Evolutionary conservation across 23 red algal species (phyloP).

Genomic region (Chondrus crispus): DNA sequence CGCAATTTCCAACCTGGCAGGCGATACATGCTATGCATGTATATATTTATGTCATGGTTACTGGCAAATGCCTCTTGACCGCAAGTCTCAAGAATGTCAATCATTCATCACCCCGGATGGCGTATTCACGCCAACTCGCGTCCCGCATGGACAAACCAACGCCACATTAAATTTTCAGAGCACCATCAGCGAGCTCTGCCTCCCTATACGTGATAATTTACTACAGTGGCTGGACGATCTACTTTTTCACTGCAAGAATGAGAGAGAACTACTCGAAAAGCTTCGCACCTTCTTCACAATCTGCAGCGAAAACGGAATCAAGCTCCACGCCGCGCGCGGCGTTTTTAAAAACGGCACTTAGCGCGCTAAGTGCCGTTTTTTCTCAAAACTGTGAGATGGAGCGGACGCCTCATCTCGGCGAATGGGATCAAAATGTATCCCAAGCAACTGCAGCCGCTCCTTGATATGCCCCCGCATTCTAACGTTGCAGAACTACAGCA

Average conservation of each 20-base stretch:
- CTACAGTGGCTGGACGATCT: background rate
- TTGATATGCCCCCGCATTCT: background rate
- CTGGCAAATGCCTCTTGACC: constrained; percentile 2
- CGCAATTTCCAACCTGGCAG: background rate
- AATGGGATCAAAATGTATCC: background rate
- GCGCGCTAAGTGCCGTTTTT: constrained; percentile 3
- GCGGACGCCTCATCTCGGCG: background rate
- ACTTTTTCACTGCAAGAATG: background rate
- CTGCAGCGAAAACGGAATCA: background rate
- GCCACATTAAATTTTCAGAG: background rate
- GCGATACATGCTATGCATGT: constrained; percentile 16
- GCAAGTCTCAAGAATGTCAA: constrained; percentile 5
- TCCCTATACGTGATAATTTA: background rate
- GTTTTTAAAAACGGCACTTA: too few species aligned
- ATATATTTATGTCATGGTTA: constrained; percentile 32
- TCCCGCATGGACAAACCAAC: background rate
- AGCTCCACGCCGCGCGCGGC: constrained; percentile 21
- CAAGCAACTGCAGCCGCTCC: background rate
- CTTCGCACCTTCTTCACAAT: background rate
- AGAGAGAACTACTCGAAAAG: background rate
- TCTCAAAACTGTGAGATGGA: background rate
- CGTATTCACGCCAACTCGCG: constrained; percentile 23
- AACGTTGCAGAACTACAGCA: constrained; percentile 13
- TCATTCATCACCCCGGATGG: background rate
- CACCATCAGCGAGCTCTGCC: background rate